Evolutionary conservation across 495 filamentous ascomycete species (phyloP).

Genomic region (Haplographium delicatum): DNA sequence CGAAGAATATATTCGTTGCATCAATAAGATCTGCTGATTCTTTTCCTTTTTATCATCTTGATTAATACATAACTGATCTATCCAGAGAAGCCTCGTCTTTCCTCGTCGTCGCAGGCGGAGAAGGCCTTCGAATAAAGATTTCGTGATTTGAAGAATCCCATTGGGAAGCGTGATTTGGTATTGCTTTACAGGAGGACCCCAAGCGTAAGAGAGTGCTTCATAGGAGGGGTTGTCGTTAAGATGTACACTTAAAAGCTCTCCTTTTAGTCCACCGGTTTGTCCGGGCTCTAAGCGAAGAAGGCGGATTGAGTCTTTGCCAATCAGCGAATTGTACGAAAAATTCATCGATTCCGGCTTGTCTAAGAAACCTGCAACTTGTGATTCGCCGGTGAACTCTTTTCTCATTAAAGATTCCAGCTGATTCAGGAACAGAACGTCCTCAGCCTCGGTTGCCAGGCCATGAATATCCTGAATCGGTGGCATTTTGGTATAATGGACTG

Average conservation of each 20-base stretch:
- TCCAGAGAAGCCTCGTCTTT: constrained; percentile 10
- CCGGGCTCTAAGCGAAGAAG: constrained; percentile 2
- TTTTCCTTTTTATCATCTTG: constrained; percentile 16
- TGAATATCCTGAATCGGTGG: too few relatives aligned
- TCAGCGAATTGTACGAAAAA: background rate
- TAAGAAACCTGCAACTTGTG: background rate
- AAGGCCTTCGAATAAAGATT: background rate
- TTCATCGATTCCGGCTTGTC: background rate
- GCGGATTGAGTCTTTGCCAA: background rate
- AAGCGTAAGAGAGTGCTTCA: constrained; percentile 23
- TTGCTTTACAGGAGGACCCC: constrained; percentile 8
- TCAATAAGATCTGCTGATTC: constrained; percentile 13
- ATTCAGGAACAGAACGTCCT: too few relatives aligned
- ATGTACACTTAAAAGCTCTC: background rate
- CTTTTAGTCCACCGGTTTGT: background rate
- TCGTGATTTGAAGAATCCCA: constrained; percentile 1
- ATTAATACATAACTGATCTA: constrained; percentile 18
- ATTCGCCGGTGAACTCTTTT: background rate
- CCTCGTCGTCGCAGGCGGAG: background rate
- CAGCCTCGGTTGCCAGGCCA: too few relatives aligned
- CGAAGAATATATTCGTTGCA: constrained; percentile 11
- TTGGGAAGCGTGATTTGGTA: constrained; percentile 12
- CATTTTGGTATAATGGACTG: too few relatives aligned
- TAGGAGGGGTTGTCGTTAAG: constrained; percentile 2
- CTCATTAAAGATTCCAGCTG: background rate